phyloP scores from a whole-genome alignment of 352 stramenopile genomes.

The Phytophthora cactorum region DNA sequence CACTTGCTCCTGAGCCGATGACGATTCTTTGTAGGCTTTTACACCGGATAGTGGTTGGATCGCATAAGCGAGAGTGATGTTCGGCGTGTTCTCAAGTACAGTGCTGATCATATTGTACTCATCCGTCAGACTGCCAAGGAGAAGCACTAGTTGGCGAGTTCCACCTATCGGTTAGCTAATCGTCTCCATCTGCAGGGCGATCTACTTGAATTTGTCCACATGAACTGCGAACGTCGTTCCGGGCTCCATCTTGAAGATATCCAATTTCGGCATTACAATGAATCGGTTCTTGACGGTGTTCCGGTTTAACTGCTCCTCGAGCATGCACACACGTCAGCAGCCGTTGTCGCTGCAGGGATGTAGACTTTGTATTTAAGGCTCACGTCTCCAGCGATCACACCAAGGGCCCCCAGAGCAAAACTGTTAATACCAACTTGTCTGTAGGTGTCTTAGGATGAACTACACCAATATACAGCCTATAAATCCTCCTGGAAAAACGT shows the following conservation, averaged over 20 bases:
- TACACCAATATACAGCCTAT: too few relatives aligned
- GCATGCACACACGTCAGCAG: neutral
- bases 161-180: conserved; percentile 20
- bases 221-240: conserved; percentile 14
- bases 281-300: conserved; percentile 32
- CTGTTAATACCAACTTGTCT: too few relatives aligned
- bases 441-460: too few relatives aligned
- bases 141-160: conserved; percentile 24
- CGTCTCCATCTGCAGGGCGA: neutral
- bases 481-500: too few relatives aligned
- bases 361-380: neutral
- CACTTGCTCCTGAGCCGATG: conserved; percentile 16
- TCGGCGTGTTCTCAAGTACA: conserved; percentile 18
- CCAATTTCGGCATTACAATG: neutral
- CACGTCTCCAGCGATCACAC: neutral
- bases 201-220: conserved; percentile 37
- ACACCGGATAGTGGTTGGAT: conserved; percentile 10
- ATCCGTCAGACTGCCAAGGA: neutral
- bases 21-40: conserved; percentile 14
- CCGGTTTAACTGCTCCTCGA: conserved; percentile 14
- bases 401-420: neutral
- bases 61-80: neutral
- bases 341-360: neutral
- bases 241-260: conserved; percentile 10
- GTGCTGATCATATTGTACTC: neutral